A percentile compares a stretch with the other conserved stretches of the same genome.
Conservation (phyloP, 1,139 yeast species). For the Debaryomyces subglobosus region DNA sequence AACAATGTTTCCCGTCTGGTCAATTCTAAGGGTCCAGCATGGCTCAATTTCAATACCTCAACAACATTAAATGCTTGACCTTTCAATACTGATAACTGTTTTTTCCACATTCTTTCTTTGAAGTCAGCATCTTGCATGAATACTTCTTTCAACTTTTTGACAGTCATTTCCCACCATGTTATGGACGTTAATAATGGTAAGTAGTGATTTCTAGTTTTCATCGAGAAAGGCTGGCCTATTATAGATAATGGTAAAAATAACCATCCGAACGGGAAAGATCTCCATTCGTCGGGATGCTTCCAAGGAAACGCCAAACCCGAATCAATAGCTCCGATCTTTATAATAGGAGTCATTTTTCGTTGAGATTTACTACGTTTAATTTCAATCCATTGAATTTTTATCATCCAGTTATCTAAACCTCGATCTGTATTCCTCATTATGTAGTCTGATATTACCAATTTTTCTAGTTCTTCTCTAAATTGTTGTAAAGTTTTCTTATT, state of each 20-base stretch:
- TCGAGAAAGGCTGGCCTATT: constrained; percentile 70
- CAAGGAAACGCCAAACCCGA: constrained; percentile 79
- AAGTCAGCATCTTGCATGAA: constrained; percentile 64
- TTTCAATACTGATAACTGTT: constrained; percentile 71
- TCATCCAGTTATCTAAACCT: constrained; percentile 81
- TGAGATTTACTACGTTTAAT: constrained; percentile 12
- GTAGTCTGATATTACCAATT: constrained; percentile 70
- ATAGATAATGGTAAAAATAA: constrained; percentile 63
- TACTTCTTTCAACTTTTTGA: constrained; percentile 47
- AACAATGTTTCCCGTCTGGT: constrained; percentile 60
- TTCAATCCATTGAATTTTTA: constrained; percentile 53
- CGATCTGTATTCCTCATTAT: constrained; percentile 77
- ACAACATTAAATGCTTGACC: constrained; percentile 83
- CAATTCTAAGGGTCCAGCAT: constrained; percentile 70
- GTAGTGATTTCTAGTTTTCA: constrained; percentile 58
- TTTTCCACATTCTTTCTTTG: constrained; percentile 65
- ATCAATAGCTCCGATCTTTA: constrained; percentile 75
- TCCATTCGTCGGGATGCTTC: constrained; percentile 85
- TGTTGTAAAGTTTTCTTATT: constrained; percentile 51
- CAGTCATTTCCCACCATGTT: constrained; percentile 73
- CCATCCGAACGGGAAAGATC: constrained; percentile 84
- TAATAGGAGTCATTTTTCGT: constrained; percentile 32
- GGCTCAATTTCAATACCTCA: constrained; percentile 58
- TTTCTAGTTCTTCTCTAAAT: constrained; percentile 66
- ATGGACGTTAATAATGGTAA: constrained; percentile 61